Base-by-base conservation (phyloP, 2,329 filamentous ascomycete species). In the Aspergillus sp. region DNA sequence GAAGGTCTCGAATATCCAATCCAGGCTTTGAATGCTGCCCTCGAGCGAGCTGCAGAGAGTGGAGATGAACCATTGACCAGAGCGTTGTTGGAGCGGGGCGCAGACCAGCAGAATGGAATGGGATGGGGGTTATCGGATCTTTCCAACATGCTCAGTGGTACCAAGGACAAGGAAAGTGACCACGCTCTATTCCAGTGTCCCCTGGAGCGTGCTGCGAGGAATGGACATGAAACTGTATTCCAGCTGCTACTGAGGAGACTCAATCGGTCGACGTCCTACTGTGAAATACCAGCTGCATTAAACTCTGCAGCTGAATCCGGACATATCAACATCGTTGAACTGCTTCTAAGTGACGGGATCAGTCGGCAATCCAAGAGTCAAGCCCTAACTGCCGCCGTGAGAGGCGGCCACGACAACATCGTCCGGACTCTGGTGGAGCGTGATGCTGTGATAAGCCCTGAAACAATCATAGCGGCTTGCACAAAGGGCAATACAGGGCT, bases 151-250 rank as follows among this genome's bases (percentile, higher is more conserved):
- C 26, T 30, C 8, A 11, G 9, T 11, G 26, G 8, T 3, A 26
- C 7, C 3, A 9, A 26, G 8, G 26, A 2, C 26, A 26, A 1
- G 3, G 26, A 2, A 26, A 11, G 9, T 9, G 0, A 0, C 8
- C 26, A 8, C 2, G 26, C 0, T 26, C 3, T 26, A 11, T 26
- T 3, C 7, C 26, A 36, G 12, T 36, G 34, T 30, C 8, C 34
- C 2, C 34, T 36, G 1, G 12, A 36, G 15, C 15, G 34, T 15
- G 34, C 34, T 36, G 34, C 34, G 34, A 7, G 12, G 12, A 5
- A 36, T 13, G 34, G 34, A 7, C 34, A 36, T 13, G 34, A 36
- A 7, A 36, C 2, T 15, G 34, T 36, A 6, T 13, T 36, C 34
- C 34, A 6, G 26, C 26, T 30, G 26, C 2, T 30, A 9, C 26